Base-by-base conservation (phyloP, 768 basidiomycete species). In the Boletus pseudopeckii region DNA sequence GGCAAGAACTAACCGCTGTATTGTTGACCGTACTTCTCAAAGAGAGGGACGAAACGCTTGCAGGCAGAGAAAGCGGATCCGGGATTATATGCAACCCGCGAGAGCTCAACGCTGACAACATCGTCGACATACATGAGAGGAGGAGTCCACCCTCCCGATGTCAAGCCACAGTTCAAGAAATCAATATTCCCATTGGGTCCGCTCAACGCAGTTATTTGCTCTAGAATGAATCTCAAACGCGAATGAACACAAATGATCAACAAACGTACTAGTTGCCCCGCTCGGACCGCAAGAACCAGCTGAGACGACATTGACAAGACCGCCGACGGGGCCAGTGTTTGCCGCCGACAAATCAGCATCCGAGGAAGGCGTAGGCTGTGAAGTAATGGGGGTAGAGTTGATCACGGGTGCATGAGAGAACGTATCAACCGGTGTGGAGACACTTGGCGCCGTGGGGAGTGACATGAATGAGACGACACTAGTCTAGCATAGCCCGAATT, bases 161-260 rank as follows among this genome's bases (percentile, higher is more conserved):
- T 73, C 50, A 93, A 67, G 40, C 89, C 90, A 63, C 91, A 93
- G 72, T 89, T 90, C 59, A 92, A 68, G 80, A 85, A 92, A 50
- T 81, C 74, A 45, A 88, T 82, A 63, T 75, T 67, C n/a, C 87
- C 86, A 63, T 89, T 89, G 17, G 86, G 86, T 17, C 88, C 88
- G 38, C 72, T 71, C 24, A 74, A 70, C 7, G 67, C 61, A 5
- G 80, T 83, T 56, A 77, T 71, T 38, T 80, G 53, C 61, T 61
- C 85, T 88, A 62, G 47, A 20, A 36, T 32, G 28, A 33, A 34
- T 14, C 36, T 64, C 41, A 49, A 49, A 48, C 32, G 50, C 30
- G 46, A 18, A 45, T 15, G 38, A 41, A 33, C 34, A 17, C 24
- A 22, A 13, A 18, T 7, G 18, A 28, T 48, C 13, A 20, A 70